Base-by-base conservation (phyloP, 2,329 filamentous ascomycete genomes). In the Hypoxylon sp. region DNA sequence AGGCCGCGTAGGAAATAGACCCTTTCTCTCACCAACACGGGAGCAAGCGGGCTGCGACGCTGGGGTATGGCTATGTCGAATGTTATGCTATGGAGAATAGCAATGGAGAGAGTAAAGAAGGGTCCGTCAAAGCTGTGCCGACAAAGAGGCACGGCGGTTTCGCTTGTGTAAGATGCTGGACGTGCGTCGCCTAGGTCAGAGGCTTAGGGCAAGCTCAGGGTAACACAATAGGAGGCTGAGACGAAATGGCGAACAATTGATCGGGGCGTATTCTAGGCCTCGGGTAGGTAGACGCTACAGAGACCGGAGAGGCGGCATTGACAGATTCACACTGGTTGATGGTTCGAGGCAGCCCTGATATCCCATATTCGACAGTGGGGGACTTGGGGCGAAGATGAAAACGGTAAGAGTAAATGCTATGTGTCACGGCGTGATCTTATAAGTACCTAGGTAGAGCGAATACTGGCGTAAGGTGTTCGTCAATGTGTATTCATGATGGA, bases 361-460 rank as follows among this genome's bases (percentile, higher is more conserved):
- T 50, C 21, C 53, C 60, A 38, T 53, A 53, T 31, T 55, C 49
- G 50, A 41, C 20, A 41, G 33, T 42, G 43, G 46, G 57, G 49
- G 35, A 23, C 54, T 27, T 41, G 60, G 23, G 35, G 54, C 43
- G 42, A n/a, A 35, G 31, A 35, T 33, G 31, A 15, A 61, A 42
- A n/a, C n/a, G n/a, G n/a, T n/a, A n/a, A n/a, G n/a, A n/a, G n/a
- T n/a, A n/a, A n/a, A 60, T 50, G 48, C 45, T 50, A 33, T 35
- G 45, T 8, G 4, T 27, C 26, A 48, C 37, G 33, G 43, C 15
- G 20, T 27, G 20, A 18, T 48, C 42, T 45, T 26, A 33, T 40
- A 21, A 29, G 20, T 10, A 20, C 26, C 23, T 11, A 37, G 27
- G 17, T 42, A 18, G 11, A 35, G 10, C 29, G 18, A 35, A 35